Base-by-base conservation (phyloP, 2,329 filamentous ascomycete genomes). In the Geosmithia morbida region DNA sequence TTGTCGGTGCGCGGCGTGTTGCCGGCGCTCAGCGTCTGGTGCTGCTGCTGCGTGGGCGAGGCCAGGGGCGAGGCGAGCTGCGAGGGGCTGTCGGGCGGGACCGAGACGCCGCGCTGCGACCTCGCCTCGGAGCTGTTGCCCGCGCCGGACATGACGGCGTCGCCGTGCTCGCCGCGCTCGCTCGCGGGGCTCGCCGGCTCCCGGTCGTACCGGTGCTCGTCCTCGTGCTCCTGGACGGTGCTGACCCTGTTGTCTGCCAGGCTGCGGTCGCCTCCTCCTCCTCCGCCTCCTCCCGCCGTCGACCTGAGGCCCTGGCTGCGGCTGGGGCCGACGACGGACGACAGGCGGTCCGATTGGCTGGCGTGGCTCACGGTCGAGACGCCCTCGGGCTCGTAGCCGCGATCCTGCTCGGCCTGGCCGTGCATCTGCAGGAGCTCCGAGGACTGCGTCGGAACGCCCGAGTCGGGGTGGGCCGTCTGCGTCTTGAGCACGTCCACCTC, bases 401-500 rank as follows among this genome's bases (percentile, higher is more conserved):
- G 72, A 52, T 81, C 78, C 47, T 83, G 81, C 54, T 83, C 82
- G 53, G 77, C 86, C 48, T 79, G 77, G 8, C 69, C 67, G 51
- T 76, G 73, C 6, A 71, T 69, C 51, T 81, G 74, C 49, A 86
- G 63, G 54, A 84, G 79, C 50, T 88, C 85, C 41, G 81, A 81
- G 1, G 85, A 87, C 20, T 67, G 70, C 40, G 65, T 69, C 10
- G 79, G 68, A 53, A 77, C 83, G 50, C 66, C 68, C 44, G 60
- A 61, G 16, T 59, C 63, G 13, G 63, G 51, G 46, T 60, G 61
- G 1, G 68, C 70, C 3, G 71, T 74, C 55, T 79, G 75, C 8
- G 70, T 75, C 58, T 88, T 87, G 49, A 92, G 71, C 44, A 79
- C 85, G 60, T 97, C 90, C 7, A 98, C 89, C 60, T 98, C 92